Evolutionary conservation across 352 stramenopile species (phyloP).

Genomic region (Pythium monospermum): DNA sequence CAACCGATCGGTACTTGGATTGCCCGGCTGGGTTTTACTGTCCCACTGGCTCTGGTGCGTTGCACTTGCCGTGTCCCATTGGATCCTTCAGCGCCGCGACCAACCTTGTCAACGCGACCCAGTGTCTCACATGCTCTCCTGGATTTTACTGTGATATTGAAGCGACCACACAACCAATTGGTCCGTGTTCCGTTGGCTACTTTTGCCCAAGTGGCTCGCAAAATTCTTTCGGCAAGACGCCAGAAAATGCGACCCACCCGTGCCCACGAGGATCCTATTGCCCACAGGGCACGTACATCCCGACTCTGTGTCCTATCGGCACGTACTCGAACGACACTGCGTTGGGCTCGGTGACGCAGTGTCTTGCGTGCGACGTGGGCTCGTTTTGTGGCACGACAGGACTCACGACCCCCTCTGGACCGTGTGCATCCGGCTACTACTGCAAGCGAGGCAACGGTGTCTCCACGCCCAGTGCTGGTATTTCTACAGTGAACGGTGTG

Average conservation of each 20-base stretch:
- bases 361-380: slow-evolving; percentile 51
- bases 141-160: slow-evolving; percentile 38
- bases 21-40: slow-evolving; percentile 51
- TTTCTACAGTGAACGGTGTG: neutral
- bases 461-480: slow-evolving; percentile 4
- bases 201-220: slow-evolving; percentile 49
- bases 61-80: slow-evolving; percentile 46
- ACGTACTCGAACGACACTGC: slow-evolving; percentile 55
- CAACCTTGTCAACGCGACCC: slow-evolving; percentile 28
- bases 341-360: slow-evolving; percentile 38
- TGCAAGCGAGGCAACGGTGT: slow-evolving; percentile 16
- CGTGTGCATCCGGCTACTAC: slow-evolving; percentile 35
- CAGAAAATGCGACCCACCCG: slow-evolving; percentile 26
- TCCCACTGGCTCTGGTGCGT: slow-evolving; percentile 30
- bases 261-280: slow-evolving; percentile 76
- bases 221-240: slow-evolving; percentile 36
- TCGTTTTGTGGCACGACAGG: slow-evolving; percentile 36
- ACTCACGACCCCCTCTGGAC: slow-evolving; percentile 30
- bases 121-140: slow-evolving; percentile 36
- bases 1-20: slow-evolving; percentile 34
- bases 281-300: slow-evolving; percentile 51
- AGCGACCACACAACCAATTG: slow-evolving; percentile 23
- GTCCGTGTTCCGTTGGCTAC: slow-evolving; percentile 41
- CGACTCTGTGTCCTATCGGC: slow-evolving; percentile 44
- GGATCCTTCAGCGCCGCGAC: slow-evolving; percentile 57